These are phyloP conservation scores for Nakaseomyces glabratus DNA, from an alignment of 1,139 yeast genomes.

Conservation along the genomic window DNA sequence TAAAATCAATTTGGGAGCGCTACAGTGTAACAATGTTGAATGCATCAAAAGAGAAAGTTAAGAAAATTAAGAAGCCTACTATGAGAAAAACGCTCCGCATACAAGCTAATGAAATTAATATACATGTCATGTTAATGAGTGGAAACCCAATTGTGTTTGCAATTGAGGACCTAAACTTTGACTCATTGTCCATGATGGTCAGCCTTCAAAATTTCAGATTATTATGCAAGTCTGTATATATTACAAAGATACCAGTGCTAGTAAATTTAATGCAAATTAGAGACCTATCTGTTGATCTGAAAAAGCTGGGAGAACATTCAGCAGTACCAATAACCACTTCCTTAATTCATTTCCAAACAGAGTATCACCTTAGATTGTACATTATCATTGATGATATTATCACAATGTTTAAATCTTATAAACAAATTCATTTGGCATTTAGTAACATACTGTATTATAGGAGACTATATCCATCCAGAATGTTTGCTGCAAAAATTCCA, in stretches of 20 bases:
- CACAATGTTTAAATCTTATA: slow-evolving; percentile 50
- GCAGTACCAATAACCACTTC: slow-evolving; percentile 13
- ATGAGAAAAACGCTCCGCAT: no score
- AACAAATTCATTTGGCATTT: slow-evolving; percentile 48
- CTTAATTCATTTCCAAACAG: slow-evolving; percentile 23
- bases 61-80: no score
- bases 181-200: not conserved
- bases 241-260: slow-evolving; percentile 15
- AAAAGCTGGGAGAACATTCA: slow-evolving; percentile 6
- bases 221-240: slow-evolving; percentile 20
- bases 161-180: not conserved
- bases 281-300: slow-evolving; percentile 12
- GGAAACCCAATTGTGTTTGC: slow-evolving; percentile 1
- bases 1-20: slow-evolving; percentile 2
- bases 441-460: slow-evolving; percentile 33
- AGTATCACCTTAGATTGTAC: slow-evolving; percentile 53
- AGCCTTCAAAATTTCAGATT: not conserved
- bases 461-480: slow-evolving; percentile 36
- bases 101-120: no score
- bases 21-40: not conserved
- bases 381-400: slow-evolving; percentile 58
- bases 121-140: no score
- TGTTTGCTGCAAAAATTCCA: slow-evolving; percentile 45
- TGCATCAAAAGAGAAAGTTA: no score
- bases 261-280: slow-evolving; percentile 19